Conservation (phyloP, 2,329 filamentous ascomycete genomes). For the Phaeosphaeria sp. region DNA sequence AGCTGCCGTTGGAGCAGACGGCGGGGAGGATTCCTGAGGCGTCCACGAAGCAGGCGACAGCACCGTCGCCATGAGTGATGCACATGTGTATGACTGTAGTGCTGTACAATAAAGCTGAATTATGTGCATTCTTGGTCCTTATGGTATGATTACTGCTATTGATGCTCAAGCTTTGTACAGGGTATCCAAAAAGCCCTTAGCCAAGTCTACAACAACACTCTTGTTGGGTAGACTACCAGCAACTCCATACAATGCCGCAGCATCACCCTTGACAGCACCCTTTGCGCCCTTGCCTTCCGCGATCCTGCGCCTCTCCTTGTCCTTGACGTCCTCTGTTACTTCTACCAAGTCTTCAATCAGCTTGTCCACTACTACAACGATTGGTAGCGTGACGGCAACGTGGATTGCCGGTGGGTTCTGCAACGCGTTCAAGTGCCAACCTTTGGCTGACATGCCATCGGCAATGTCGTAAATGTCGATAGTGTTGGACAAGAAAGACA, state of each 20-base stretch:
- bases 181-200: slow-evolving; percentile 88
- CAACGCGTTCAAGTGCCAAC: slow-evolving; percentile 95
- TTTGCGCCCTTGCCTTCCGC: slow-evolving; percentile 71
- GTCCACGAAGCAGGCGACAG: slow-evolving; percentile 2
- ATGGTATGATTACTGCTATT: not conserved
- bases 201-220: slow-evolving; percentile 88
- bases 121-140: not conserved
- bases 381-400: slow-evolving; percentile 88
- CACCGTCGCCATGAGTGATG: not conserved
- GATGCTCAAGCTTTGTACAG: slow-evolving; percentile 77
- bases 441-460: slow-evolving; percentile 80
- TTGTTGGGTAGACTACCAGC: slow-evolving; percentile 95
- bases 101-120: slow-evolving; percentile 9
- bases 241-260: slow-evolving; percentile 90
- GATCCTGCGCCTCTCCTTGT: slow-evolving; percentile 76
- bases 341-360: slow-evolving; percentile 73
- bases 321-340: slow-evolving; percentile 72
- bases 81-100: not conserved
- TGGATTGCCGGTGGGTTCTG: slow-evolving; percentile 93
- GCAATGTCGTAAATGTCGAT: slow-evolving; percentile 94
- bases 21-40: slow-evolving; percentile 70
- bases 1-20: slow-evolving; percentile 63
- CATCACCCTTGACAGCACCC: slow-evolving; percentile 71
- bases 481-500: slow-evolving; percentile 84
- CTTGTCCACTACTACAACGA: slow-evolving; percentile 79